Evolutionary conservation across 768 basidiomycete genomes (phyloP), one percentile per base, ranked within the genome.

Genomic region (Mycena epipterygia): DNA sequence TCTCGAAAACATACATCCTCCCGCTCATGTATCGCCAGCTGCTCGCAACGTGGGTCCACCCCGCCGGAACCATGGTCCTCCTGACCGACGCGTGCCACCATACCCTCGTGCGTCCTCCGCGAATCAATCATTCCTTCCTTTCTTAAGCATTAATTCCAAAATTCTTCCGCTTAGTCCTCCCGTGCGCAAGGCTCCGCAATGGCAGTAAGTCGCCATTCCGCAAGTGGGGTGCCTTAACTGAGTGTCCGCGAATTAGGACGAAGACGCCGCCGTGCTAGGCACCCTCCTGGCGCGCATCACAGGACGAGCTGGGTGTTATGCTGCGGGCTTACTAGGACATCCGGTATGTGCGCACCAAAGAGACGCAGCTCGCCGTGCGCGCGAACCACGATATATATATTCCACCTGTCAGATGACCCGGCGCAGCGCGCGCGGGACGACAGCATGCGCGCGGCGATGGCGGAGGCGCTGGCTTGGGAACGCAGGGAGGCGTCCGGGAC

Each of bases 71-170:
- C 29, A 79, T 89, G 2, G 83, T 78, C 5, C 76, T 90, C 19
- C 79, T 90, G 0, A 89, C 89, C 2, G 89, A 90, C 72, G 83
- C 88, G 0, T 88, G 88, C 53, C 89, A 90, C 75, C 85, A 89
- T 2, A 89, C 89, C 86, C 79, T 89, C 44, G 21, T 49, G n/a
- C n/a, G n/a, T n/a, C n/a, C n/a, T n/a, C n/a, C n/a, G n/a, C n/a
- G n/a, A n/a, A n/a, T n/a, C n/a, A n/a, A n/a, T 70, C 67, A 17
- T 42, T n/a, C 37, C 44, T 41, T 25, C 21, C 42, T 1, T 8
- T 7, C 23, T 12, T 21, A 8, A 37, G n/a, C n/a, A n/a, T n/a
- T n/a, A n/a, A n/a, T n/a, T n/a, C n/a, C n/a, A n/a, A n/a, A n/a
- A n/a, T n/a, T n/a, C n/a, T n/a, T n/a, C n/a, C n/a, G n/a, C n/a